Percentiles rank a stretch among this genome's conserved stretches.
Evolutionary conservation across 2,329 filamentous ascomycete genomes (phyloP).

Genomic region (Chlorencoelia australis): DNA sequence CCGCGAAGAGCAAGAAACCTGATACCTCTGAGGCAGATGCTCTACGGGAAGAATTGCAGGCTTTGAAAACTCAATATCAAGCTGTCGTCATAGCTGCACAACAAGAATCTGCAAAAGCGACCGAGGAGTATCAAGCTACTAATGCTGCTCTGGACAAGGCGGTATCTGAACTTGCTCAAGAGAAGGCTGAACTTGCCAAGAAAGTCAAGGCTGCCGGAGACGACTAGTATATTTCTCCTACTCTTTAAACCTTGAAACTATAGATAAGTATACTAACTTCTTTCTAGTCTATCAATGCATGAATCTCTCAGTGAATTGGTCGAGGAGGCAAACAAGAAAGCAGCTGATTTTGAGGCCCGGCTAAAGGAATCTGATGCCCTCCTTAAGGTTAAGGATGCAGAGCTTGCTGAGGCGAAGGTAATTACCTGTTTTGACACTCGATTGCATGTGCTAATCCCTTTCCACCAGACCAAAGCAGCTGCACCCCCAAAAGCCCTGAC

Average conservation of each 20-base stretch:
- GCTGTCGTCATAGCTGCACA: constrained; percentile 30
- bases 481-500: constrained; percentile 20
- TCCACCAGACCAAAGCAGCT: constrained; percentile 24
- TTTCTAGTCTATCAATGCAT: no score
- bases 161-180: constrained; percentile 43
- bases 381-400: constrained; percentile 47
- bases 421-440: not conserved
- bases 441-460: constrained; percentile 1
- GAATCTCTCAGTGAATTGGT: constrained; percentile 51
- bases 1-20: constrained; percentile 42
- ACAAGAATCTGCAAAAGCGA: constrained; percentile 26
- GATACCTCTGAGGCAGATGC: constrained; percentile 45
- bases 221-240: constrained; percentile 45
- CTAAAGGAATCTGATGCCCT: constrained; percentile 32
- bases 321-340: constrained; percentile 39
- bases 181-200: constrained; percentile 40
- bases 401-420: constrained; percentile 52
- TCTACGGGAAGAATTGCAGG: constrained; percentile 40
- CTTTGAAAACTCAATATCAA: constrained; percentile 38
- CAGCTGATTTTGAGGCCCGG: constrained; percentile 30
- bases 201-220: constrained; percentile 41
- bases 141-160: constrained; percentile 32
- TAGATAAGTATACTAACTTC: no score
- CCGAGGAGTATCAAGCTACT: constrained; percentile 31
- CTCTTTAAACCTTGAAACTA: no score